A percentile compares a stretch with the other conserved stretches of the same genome.
These are phyloP conservation scores for Chenopodium album DNA, from an alignment of 148 eudicot species.

Conservation along the genomic window DNA sequence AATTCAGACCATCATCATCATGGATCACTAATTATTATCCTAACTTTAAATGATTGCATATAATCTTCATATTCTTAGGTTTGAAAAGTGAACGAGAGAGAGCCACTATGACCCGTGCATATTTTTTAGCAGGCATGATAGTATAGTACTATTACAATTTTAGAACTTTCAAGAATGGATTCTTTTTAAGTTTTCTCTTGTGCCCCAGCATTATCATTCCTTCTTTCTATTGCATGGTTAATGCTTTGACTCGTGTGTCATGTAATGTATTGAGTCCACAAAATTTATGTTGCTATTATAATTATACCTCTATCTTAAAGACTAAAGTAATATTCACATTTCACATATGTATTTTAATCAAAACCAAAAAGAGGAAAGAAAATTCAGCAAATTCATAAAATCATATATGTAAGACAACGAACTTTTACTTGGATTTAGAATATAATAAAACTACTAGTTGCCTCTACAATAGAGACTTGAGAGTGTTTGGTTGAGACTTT, in stretches of 20 bases:
- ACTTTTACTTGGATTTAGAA: too few relatives aligned
- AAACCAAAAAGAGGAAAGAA: too few relatives aligned
- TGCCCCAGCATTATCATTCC: constrained; percentile 1
- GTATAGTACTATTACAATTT: neutral
- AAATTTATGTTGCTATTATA: too few relatives aligned
- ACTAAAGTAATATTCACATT: too few relatives aligned
- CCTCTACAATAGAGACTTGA: too few relatives aligned
- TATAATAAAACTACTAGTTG: too few relatives aligned
- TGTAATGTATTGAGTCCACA: neutral
- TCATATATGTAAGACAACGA: too few relatives aligned
- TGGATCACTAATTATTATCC: neutral
- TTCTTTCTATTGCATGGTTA: constrained; percentile 11
- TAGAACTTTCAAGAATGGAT: neutral
- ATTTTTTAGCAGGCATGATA: neutral
- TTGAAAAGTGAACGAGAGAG: neutral
- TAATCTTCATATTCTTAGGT: constrained; percentile 3
- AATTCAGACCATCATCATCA: neutral
- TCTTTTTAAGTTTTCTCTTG: neutral
- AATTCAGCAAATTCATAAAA: too few relatives aligned
- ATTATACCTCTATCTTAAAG: neutral
- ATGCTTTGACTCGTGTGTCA: constrained; percentile 15
- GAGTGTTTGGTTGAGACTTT: too few relatives aligned
- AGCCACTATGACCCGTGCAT: constrained; percentile 18
- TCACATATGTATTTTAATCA: too few relatives aligned
- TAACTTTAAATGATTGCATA: constrained; percentile 5